Base-by-base conservation (phyloP, 768 basidiomycete genomes). In the Hygrophorus russula region DNA sequence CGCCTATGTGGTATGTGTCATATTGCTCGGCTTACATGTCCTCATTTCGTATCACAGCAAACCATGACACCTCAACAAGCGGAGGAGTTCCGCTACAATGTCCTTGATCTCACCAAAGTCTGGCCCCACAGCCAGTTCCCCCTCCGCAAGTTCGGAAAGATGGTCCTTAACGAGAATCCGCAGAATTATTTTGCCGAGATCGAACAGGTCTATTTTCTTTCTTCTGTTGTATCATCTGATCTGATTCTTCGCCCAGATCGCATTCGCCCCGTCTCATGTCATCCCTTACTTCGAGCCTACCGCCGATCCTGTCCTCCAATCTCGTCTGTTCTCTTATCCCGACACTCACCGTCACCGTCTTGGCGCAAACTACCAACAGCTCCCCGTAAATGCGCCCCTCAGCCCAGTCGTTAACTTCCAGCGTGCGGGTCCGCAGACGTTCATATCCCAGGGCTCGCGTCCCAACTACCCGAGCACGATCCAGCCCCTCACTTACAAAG, bases 161-260 rank as follows among this genome's bases (percentile, higher is more conserved):
- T 96, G 44, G 82, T 86, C 15, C 73, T 88, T 49, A 74, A 88
- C 59, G 73, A 84, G 62, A 83, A 85, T 56, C 68, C 73, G 14
- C 68, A 81, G 58, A 89, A 90, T 67, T 96, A 90, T 74, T 96
- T 96, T 46, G 81, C 90, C 40, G 93, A 97, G 67, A 81, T 92
- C 36, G 93, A 98, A 62, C 91, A 97, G 68, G 83, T 86, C 29
- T 51, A 70, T 48, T 57, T 52, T 49, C 59, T 62, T n/a, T 11
- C 11, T 4, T 24, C 17, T 14, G 39, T 19, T 17, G 48, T 59
- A 59, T n/a, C 50, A 51, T 36, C 53, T 55, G 49, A 61, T 58
- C 31, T 50, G 39, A 5, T 20, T 27, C 19, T 34, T 36, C 30
- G 29, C 19, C 27, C 46, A 82, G 74, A 69, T 65, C 46, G 91